These are phyloP conservation scores for Gaertneriomyces sp. DNA, from an alignment of 192 early-diverging fungal species.

Conservation along the genomic window DNA sequence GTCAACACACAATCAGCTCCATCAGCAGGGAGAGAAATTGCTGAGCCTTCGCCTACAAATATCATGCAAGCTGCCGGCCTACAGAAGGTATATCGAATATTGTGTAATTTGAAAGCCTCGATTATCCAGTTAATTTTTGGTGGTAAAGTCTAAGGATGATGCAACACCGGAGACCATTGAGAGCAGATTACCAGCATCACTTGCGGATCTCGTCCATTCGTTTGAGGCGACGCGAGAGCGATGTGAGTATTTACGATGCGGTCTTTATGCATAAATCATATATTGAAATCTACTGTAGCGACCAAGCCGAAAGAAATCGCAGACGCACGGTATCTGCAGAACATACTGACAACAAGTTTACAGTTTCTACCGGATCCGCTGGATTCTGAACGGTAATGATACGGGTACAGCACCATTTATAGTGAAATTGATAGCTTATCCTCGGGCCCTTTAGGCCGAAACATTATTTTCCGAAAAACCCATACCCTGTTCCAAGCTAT, in stretches of 20 bases:
- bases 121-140: neutral
- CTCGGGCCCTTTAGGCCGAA: slow-evolving; percentile 56
- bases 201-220: slow-evolving; percentile 64
- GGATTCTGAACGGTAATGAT: slow-evolving; percentile 74
- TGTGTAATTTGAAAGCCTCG: too few relatives aligned
- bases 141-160: slow-evolving; percentile 10
- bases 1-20: too few relatives aligned
- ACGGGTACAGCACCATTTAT: neutral
- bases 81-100: neutral
- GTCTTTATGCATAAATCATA: neutral
- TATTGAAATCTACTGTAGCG: slow-evolving; percentile 9
- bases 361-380: slow-evolving; percentile 74
- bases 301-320: slow-evolving; percentile 31
- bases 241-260: slow-evolving; percentile 31
- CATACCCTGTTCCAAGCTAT: slow-evolving; percentile 82
- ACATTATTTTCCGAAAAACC: slow-evolving; percentile 68
- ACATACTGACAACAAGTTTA: slow-evolving; percentile 84
- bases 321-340: slow-evolving; percentile 42
- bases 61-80: neutral
- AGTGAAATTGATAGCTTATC: neutral
- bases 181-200: slow-evolving; percentile 58
- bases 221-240: slow-evolving; percentile 66
- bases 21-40: neutral
- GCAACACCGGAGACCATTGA: slow-evolving; percentile 36
- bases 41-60: neutral